Conservation (phyloP, 2,329 filamentous ascomycete genomes). For the Penicillium sp. region DNA sequence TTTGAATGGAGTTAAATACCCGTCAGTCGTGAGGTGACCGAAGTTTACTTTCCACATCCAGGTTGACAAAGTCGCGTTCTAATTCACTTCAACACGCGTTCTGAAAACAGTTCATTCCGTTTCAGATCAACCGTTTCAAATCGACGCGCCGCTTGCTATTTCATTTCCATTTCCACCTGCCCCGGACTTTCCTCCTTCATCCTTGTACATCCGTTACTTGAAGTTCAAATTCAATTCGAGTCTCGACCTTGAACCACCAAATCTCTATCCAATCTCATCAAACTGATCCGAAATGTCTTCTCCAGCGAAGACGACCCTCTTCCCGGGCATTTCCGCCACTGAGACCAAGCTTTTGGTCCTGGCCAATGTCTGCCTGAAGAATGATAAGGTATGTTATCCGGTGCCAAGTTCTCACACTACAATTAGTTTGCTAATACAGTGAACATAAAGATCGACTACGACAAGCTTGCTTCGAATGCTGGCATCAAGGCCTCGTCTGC, state of each 20-base stretch:
- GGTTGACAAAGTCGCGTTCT: not conserved
- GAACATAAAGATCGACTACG: not conserved
- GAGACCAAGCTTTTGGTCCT: conserved; percentile 1
- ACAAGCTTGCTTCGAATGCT: not conserved
- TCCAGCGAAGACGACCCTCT: not conserved
- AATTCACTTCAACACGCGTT: not conserved
- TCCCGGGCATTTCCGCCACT: not conserved
- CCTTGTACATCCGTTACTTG: not conserved
- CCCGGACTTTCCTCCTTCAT: not conserved
- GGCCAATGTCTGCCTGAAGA: not conserved
- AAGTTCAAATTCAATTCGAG: not conserved
- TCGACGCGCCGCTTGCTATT: not conserved
- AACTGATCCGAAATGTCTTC: not conserved
- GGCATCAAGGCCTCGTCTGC: not conserved
- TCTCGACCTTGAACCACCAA: not conserved
- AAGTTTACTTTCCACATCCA: not conserved
- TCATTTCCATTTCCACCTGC: too few relatives aligned
- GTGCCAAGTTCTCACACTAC: too few relatives aligned
- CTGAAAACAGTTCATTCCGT: not conserved
- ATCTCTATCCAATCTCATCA: not conserved
- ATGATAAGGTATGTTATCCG: not conserved
- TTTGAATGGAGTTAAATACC: not conserved
- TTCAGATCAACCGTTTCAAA: not conserved
- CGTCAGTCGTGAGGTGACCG: not conserved
- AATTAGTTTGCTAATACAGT: not conserved